Evolutionary conservation across 2,329 filamentous ascomycete genomes (phyloP).

Genomic region (Fulvia fulva): DNA sequence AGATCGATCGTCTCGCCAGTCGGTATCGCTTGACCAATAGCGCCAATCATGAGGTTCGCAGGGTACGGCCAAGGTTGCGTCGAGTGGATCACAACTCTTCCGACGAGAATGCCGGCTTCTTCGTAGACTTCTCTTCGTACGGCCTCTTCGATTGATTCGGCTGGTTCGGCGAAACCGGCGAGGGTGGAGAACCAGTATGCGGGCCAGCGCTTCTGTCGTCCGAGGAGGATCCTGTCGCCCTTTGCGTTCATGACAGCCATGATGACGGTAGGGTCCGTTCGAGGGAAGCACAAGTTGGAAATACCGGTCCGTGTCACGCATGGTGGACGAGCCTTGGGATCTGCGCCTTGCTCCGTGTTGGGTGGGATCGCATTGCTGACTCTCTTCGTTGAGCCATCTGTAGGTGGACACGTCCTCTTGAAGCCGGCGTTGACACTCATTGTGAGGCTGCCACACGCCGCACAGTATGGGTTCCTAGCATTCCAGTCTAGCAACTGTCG

Average conservation of each 20-base stretch:
- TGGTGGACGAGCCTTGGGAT: constrained; percentile 55
- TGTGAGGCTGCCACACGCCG: constrained; percentile 78
- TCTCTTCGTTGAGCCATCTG: constrained; percentile 49
- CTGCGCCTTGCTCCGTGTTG: constrained; percentile 19
- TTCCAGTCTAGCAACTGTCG: constrained; percentile 94
- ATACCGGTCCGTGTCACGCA: constrained; percentile 81
- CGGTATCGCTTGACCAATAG: constrained; percentile 79
- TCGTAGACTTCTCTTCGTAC: constrained; percentile 51
- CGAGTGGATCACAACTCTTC: constrained; percentile 49
- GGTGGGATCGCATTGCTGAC: constrained; percentile 30
- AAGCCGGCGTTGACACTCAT: constrained; percentile 74
- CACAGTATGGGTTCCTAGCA: constrained; percentile 84
- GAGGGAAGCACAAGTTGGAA: constrained; percentile 87
- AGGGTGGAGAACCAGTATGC: constrained; percentile 83
- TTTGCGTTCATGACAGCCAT: constrained; percentile 84
- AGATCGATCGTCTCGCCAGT: constrained; percentile 74
- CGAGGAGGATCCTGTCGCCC: constrained; percentile 73
- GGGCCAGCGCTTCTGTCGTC: constrained; percentile 80
- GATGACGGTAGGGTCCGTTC: constrained; percentile 93
- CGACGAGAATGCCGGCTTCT: constrained; percentile 46
- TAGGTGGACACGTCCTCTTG: constrained; percentile 73
- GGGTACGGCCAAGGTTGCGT: constrained; percentile 54
- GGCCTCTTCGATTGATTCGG: constrained; percentile 50
- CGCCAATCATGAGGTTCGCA: constrained; percentile 55
- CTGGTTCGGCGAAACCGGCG: constrained; percentile 52